Base-by-base conservation (phyloP, 177 flowering plant genomes). In the Viscum album region DNA sequence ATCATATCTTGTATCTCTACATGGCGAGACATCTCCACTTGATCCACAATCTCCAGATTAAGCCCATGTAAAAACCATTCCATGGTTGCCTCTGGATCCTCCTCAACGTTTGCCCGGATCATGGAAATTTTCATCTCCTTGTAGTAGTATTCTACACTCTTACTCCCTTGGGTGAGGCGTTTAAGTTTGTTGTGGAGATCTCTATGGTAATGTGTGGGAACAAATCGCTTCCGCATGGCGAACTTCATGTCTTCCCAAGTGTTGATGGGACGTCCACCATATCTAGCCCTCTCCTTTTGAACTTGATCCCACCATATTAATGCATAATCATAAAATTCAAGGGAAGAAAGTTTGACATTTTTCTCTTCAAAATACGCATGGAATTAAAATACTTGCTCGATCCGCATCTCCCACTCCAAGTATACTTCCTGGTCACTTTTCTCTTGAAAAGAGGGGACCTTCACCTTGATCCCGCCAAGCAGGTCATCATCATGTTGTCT, bases 341-440 rank as follows among this genome's bases (percentile, higher is more conserved):
- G 8, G 17, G 17, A 8, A 39, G 45, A 8, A 39, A 39, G 45
- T 39, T 39, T 39, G 8, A 39, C 58, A 8, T 52, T 52, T n/a
- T 52, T 52, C 24, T 8, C 58, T 52, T 52, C 24, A 21, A n/a
- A 52, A 52, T 52, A 52, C 26, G 4, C 24, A n/a, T 52, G 58
- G 58, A 19, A 52, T 4, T 52, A 15, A 21, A 52, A 52, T 5
- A 52, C 24, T 5, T 15, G 24, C 58, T 52, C 58, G 6, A 52
- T 52, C 58, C 24, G 16, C 58, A 15, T 52, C 58, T 52, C n/a
- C 58, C 58, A 52, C 58, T 52, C 58, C 58, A 52, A 52, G n/a
- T 52, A 52, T 15, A n/a, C n/a, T 26, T 52, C n/a, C 26, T 19
- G 58, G 6, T 52, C 58, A 52, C 5, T 8, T 52, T 26, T 52